phyloP scores from a whole-genome alignment of 2,329 filamentous ascomycete species.

The Lachnellula occidentalis region DNA sequence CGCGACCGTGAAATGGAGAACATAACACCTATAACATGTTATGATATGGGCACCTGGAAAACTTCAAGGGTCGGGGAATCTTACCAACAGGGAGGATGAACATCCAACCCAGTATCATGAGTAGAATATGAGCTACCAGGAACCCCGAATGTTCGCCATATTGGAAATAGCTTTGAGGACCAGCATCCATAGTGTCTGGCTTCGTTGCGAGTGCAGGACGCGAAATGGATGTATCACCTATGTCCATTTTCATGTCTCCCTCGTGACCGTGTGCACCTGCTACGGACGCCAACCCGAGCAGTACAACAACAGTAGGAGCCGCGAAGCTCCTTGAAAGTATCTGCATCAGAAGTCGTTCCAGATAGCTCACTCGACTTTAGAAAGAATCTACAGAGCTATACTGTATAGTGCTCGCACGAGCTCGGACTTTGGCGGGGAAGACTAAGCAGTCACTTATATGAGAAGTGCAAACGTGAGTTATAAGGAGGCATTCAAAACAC shows the following conservation, averaged over 20 bases:
- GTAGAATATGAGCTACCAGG: conserved; percentile 53
- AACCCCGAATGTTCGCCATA: conserved; percentile 34
- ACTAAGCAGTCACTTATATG: neutral
- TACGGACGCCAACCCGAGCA: conserved; percentile 16
- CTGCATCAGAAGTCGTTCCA: conserved; percentile 12
- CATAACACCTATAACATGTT: conserved; percentile 51
- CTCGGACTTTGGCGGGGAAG: neutral
- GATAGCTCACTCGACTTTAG: neutral
- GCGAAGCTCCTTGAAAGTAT: neutral
- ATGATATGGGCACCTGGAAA: neutral
- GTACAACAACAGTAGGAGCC: conserved; percentile 8
- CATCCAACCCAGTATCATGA: conserved; percentile 66
- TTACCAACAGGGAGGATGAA: conserved; percentile 64
- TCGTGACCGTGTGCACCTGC: conserved; percentile 22
- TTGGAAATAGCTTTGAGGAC: conserved; percentile 36
- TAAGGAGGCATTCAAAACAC: no score
- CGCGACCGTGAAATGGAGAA: conserved; percentile 76
- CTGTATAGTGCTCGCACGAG: neutral
- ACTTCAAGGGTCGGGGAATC: conserved; percentile 24
- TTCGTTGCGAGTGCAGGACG: conserved; percentile 4
- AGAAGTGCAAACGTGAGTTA: no score
- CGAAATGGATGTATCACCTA: conserved; percentile 4
- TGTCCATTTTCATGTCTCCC: conserved; percentile 31
- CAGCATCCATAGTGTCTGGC: conserved; percentile 15
- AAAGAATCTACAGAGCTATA: neutral